Conservation (phyloP, 495 filamentous ascomycete genomes). For the Hypoxylon crocopeplum region DNA sequence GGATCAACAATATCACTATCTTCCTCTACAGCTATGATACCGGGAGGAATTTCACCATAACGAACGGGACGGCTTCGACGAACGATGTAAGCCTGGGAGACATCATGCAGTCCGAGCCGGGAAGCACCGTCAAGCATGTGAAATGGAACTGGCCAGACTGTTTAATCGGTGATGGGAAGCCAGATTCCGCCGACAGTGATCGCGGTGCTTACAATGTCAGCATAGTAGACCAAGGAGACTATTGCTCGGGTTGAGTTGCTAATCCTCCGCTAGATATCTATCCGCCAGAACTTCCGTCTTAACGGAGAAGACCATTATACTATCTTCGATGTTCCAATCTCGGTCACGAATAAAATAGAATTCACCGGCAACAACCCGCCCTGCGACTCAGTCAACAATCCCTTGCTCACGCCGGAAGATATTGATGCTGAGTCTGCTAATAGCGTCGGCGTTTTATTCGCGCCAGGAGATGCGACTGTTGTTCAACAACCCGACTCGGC, state of each 20-base stretch:
- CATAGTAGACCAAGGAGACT: neutral
- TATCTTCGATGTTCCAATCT: conserved; percentile 71
- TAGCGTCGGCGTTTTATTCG: conserved; percentile 51
- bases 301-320: conserved; percentile 69
- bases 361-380: conserved; percentile 46
- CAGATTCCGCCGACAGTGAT: conserved; percentile 39
- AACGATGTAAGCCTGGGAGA: conserved; percentile 63
- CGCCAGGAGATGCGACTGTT: conserved; percentile 51
- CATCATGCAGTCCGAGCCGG: conserved; percentile 65
- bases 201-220: conserved; percentile 59
- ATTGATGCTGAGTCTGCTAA: conserved; percentile 44
- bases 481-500: conserved; percentile 40
- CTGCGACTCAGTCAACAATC: conserved; percentile 56
- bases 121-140: conserved; percentile 72
- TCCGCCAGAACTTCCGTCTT: conserved; percentile 70
- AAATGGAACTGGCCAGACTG: conserved; percentile 72
- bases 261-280: conserved; percentile 58
- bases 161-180: conserved; percentile 63
- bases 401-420: conserved; percentile 48
- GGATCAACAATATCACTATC: conserved; percentile 68
- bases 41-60: conserved; percentile 71
- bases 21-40: conserved; percentile 68
- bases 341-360: conserved; percentile 68
- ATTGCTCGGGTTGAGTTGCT: neutral
- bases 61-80: conserved; percentile 65